Base-by-base conservation (phyloP, 495 filamentous ascomycete species). In the Amorphotheca resinae region DNA sequence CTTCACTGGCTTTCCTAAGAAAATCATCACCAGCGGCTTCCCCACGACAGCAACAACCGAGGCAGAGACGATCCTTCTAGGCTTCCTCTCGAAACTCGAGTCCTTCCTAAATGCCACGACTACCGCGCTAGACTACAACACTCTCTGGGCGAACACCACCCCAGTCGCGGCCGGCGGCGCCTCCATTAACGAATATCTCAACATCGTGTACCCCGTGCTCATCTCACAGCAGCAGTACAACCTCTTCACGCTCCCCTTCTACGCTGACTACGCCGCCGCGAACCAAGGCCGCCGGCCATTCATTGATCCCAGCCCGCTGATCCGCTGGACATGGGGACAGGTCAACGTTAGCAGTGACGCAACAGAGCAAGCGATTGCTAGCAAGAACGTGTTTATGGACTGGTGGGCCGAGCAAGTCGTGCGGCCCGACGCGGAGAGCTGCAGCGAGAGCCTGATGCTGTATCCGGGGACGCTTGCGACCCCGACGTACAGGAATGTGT, bases 311-410 rank as follows among this genome's bases (percentile, higher is more conserved):
- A 62, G 56, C 0, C 76, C 76, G 1, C 50, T 75, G 3, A 46
- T 60, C 1, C 68, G 77, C 6, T 83, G 76, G 75, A 59, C 56
- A 0, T 78, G 62, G 52, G 76, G 68, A 21, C 33, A 43, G 15
- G 38, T 15, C 9, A 44, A 44, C 23, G 3, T 38, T 12, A 22
- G 36, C 4, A 14, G 44, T 0, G 32, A 35, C 35, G 51, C 44
- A 2, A 36, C 38, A 12, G 66, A 72, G 43, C 36, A 50, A 1
- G 57, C 57, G 0, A 49, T 68, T 7, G 53, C 61, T 4, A 72
- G 73, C 48, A 68, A 67, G 43, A 67, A 66, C 3, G 42, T 64
- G 7, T 79, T 79, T 50, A 64, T 60, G 48, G 42, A 60, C 38
- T 79, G 73, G 75, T 75, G 69, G 56, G 62, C 64, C 43, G 50